Evolutionary conservation across 805 yeast species (phyloP).

Genomic region (Myxozyma geophila): DNA sequence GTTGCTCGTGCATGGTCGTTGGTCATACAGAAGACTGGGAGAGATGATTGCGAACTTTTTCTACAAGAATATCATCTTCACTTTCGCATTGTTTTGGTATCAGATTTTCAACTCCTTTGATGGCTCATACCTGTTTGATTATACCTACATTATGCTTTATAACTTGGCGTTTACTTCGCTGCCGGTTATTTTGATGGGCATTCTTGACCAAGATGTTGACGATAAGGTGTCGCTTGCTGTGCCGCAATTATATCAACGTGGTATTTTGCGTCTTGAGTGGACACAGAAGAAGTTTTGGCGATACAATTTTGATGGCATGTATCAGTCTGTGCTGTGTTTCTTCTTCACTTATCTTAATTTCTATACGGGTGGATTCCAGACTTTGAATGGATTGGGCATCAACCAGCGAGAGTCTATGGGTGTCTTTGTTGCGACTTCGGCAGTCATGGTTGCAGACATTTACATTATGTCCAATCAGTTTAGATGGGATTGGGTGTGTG

Average conservation of each 20-base stretch:
- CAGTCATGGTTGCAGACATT: conserved; percentile 67
- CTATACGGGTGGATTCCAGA: conserved; percentile 51
- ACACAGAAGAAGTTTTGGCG: conserved; percentile 60
- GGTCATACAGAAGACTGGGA: conserved; percentile 75
- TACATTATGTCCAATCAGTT: conserved; percentile 70
- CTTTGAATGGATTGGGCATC: conserved; percentile 55
- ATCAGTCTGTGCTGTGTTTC: conserved; percentile 71
- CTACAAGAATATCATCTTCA: conserved; percentile 75
- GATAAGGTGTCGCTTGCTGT: conserved; percentile 66
- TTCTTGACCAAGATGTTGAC: conserved; percentile 75
- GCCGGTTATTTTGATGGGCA: conserved; percentile 74
- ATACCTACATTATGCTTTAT: conserved; percentile 76
- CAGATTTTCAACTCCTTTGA: conserved; percentile 71
- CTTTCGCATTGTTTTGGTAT: conserved; percentile 76
- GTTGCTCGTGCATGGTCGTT: conserved; percentile 78
- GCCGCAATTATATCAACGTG: conserved; percentile 72
- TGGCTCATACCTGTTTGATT: conserved; percentile 77
- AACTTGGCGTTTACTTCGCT: conserved; percentile 80
- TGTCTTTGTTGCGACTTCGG: conserved; percentile 60
- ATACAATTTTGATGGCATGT: conserved; percentile 71
- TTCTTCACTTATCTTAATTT: conserved; percentile 68
- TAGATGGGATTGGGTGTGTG: conserved; percentile 77
- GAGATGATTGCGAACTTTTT: conserved; percentile 81
- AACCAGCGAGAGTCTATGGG: conserved; percentile 79
- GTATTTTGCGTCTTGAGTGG: conserved; percentile 68